Base-by-base conservation (phyloP, 2,329 filamentous ascomycete genomes). In the Fusarium sp. region DNA sequence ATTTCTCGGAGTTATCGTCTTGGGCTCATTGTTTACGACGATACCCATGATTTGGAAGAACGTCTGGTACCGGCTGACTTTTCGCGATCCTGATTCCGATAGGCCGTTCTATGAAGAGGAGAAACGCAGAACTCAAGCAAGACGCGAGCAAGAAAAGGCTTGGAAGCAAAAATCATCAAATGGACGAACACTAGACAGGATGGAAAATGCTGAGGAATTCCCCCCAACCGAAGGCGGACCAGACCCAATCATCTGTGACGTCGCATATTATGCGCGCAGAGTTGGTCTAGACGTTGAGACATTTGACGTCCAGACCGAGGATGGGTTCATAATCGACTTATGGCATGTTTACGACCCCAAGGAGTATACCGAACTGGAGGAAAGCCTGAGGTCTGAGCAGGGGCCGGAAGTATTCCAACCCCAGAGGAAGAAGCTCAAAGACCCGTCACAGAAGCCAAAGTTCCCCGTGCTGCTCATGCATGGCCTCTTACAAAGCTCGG, bases 401-500 rank as follows among this genome's bases (percentile, higher is more conserved):
- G 89, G 89, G 0, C 91, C 93, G 0, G 85, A 91, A 10, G 80
- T 92, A 1, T 95, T 95, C 71, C 83, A 84, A 45, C 74, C 79
- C 61, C 75, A 77, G 61, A 80, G 72, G 51, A 84, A 82, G 54
- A 81, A 81, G 61, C 75, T 81, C 22, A 83, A 80, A 20, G 77
- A 83, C 31, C 70, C 79, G 4, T 76, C 75, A 11, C 82, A 83
- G 42, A 86, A 87, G 63, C 78, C 81, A 26, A 93, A 91, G 76
- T 97, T 96, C 70, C 95, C 95, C 0, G 90, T 98, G 1, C 86
- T 98, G 3, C 86, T 98, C 75, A 92, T 98, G 65, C 95, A 97
- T 75, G 95, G 95, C 2, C 86, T 98, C 6, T 85, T 98, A 12
- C 95, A 98, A 82, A 95, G 92, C 59, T 90, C 94, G 1, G 95